These are phyloP conservation scores for Inga oerstediana DNA, from an alignment of 306 rosid species.

Conservation along the genomic window DNA sequence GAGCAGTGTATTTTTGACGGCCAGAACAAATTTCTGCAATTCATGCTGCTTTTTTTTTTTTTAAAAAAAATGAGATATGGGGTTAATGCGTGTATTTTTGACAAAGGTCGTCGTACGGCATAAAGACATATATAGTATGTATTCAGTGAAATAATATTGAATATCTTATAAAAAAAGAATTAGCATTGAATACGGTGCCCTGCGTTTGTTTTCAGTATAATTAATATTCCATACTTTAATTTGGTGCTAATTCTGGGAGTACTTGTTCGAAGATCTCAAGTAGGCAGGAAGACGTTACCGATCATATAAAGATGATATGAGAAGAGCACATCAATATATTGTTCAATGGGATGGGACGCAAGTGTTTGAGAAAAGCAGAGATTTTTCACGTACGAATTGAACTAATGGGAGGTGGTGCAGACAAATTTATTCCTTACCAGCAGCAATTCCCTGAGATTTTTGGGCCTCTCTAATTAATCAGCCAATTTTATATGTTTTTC, in stretches of 20 bases:
- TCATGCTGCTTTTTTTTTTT: neutral
- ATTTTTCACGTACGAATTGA: neutral
- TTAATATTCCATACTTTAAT: neutral
- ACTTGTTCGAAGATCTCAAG: neutral
- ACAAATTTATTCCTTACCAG: neutral
- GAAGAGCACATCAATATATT: neutral
- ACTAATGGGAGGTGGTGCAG: neutral
- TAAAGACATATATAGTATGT: neutral
- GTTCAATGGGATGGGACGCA: conserved; percentile 6
- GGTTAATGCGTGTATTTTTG: neutral
- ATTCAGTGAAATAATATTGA: neutral
- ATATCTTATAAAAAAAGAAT: neutral
- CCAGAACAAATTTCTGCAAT: neutral
- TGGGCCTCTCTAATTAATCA: too few relatives aligned
- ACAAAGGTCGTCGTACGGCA: neutral
- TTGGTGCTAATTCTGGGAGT: neutral
- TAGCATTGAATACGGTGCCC: neutral
- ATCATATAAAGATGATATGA: neutral
- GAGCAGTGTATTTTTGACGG: neutral
- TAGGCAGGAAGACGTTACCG: neutral
- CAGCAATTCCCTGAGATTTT: neutral
- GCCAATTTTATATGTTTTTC: neutral
- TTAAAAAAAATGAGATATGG: neutral
- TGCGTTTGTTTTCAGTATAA: too few relatives aligned
- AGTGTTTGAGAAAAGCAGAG: neutral